phyloP scores from a whole-genome alignment of 345 rosid species.

The Populus pruinosa region DNA sequence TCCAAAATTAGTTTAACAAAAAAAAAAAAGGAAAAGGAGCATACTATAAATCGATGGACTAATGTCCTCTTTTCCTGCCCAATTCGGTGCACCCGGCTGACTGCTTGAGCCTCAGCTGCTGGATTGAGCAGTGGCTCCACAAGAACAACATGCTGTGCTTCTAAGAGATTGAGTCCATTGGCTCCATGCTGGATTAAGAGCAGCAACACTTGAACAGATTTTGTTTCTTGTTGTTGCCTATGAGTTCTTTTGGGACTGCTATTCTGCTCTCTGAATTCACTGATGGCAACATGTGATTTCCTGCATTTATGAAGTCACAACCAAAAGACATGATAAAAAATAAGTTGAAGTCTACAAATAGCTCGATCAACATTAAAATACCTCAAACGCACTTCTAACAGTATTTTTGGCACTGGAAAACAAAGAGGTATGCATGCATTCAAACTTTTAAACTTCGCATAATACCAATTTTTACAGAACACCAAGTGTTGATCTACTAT shows the following conservation, averaged over 20 bases:
- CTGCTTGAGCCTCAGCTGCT: slow-evolving; percentile 95
- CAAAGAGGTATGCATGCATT: too few species aligned
- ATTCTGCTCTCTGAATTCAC: slow-evolving; percentile 61
- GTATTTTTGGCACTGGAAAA: too few species aligned
- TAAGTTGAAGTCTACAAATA: neutral
- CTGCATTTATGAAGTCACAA: slow-evolving; percentile 38
- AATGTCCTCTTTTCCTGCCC: slow-evolving; percentile 78
- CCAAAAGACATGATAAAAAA: slow-evolving; percentile 4
- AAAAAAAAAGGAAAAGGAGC: slow-evolving; percentile 21
- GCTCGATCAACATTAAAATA: neutral
- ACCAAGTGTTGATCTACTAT: too few species aligned
- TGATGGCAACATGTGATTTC: slow-evolving; percentile 79
- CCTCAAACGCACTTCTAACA: neutral
- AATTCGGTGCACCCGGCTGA: slow-evolving; percentile 86
- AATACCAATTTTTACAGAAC: too few species aligned
- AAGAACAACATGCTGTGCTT: slow-evolving; percentile 90
- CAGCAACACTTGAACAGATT: slow-evolving; percentile 64
- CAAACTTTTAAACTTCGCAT: too few species aligned
- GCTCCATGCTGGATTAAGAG: slow-evolving; percentile 94
- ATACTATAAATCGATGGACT: slow-evolving; percentile 85
- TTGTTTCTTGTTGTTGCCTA: slow-evolving; percentile 29
- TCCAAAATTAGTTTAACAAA: neutral
- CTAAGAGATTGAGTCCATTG: slow-evolving; percentile 91
- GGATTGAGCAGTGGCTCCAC: slow-evolving; percentile 95
- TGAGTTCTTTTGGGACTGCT: slow-evolving; percentile 22